Evolutionary conservation across 2,329 filamentous ascomycete genomes (phyloP).

Genomic region (Cladosporium cucumerinum): DNA sequence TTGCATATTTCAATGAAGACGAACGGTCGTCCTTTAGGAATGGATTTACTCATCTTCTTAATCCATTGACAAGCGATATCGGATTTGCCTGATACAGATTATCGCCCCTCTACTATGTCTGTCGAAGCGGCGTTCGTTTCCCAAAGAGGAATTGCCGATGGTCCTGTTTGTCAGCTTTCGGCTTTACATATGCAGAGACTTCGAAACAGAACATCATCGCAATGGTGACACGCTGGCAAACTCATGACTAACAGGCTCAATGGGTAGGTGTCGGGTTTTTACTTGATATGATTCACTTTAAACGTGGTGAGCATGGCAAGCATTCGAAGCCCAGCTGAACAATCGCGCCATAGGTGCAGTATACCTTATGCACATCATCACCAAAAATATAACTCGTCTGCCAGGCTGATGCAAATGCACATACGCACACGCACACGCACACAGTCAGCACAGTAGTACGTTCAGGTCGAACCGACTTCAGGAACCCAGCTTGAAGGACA

Average conservation of each 20-base stretch:
- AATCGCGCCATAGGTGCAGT: neutral
- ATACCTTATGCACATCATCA: neutral
- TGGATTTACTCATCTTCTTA: neutral
- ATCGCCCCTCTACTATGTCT: neutral
- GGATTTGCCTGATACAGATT: neutral
- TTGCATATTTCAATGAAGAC: neutral
- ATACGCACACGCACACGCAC: neutral
- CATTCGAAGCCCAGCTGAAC: neutral
- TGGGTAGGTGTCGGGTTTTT: too few species aligned
- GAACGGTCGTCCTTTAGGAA: neutral
- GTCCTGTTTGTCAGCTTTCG: neutral
- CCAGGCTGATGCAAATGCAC: neutral
- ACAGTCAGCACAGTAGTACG: neutral
- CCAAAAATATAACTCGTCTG: neutral
- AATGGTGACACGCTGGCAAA: neutral
- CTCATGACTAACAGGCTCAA: neutral
- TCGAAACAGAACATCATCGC: neutral
- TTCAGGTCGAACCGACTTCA: neutral
- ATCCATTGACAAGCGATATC: neutral
- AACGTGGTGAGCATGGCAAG: too few species aligned
- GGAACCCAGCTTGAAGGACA: neutral
- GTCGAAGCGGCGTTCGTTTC: neutral
- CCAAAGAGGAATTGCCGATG: neutral
- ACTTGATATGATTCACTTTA: too few species aligned
- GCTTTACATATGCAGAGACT: neutral